Conservation (phyloP, 2,329 filamentous ascomycete species). For the Neospermospora avenae region DNA sequence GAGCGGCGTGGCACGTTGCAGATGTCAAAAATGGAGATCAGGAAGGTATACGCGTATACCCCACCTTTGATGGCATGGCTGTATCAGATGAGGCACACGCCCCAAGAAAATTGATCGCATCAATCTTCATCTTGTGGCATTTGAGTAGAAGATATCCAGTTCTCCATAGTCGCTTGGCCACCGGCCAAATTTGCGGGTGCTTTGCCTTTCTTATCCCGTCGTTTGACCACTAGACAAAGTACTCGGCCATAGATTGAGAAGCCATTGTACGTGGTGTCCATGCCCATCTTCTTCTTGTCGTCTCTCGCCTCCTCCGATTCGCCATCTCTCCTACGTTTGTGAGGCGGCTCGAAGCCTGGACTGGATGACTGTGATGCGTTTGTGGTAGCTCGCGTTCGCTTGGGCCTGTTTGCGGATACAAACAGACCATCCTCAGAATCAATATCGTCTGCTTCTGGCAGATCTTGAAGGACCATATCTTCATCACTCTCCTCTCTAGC, state of each 20-base stretch:
- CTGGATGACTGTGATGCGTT: conserved; percentile 29
- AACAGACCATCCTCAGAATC: conserved; percentile 27
- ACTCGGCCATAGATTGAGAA: conserved; percentile 95
- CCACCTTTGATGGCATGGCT: conserved; percentile 4
- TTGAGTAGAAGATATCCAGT: conserved; percentile 81
- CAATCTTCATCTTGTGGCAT: conserved; percentile 36
- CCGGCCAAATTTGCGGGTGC: conserved; percentile 35
- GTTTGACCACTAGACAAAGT: conserved; percentile 83
- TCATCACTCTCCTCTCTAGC: conserved; percentile 30
- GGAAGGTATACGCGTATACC: conserved; percentile 4
- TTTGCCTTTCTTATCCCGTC: conserved; percentile 55
- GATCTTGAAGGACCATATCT: conserved; percentile 23
- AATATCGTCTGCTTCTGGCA: conserved; percentile 25
- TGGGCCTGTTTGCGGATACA: conserved; percentile 34
- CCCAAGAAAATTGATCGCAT: neutral
- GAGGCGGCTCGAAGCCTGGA: conserved; percentile 33
- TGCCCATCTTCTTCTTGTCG: conserved; percentile 86
- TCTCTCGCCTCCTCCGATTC: conserved; percentile 38
- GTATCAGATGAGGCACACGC: conserved; percentile 11
- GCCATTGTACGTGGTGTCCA: conserved; percentile 88
- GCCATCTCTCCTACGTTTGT: conserved; percentile 46
- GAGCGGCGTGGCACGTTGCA: neutral
- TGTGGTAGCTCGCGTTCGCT: conserved; percentile 31
- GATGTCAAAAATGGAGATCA: neutral
- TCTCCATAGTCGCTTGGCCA: conserved; percentile 74